A percentile compares a stretch with the other conserved stretches of the same genome.
Conservation (phyloP, 2,329 filamentous ascomycete genomes). For the Beauveria asiatica region DNA sequence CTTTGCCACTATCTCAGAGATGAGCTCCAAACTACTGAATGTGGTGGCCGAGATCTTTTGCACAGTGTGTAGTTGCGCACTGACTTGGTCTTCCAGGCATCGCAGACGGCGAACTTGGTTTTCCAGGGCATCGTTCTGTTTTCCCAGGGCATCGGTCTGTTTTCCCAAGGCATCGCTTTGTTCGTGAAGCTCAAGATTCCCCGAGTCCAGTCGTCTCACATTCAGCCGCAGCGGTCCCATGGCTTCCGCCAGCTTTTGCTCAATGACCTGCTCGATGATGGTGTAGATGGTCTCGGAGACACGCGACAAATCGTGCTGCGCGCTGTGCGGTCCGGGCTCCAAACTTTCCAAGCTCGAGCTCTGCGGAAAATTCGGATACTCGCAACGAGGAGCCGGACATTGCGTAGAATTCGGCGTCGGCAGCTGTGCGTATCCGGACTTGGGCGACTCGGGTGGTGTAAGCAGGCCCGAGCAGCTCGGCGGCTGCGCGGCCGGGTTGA, state of each 20-base stretch:
- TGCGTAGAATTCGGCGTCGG: neutral
- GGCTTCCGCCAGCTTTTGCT: constrained; percentile 25
- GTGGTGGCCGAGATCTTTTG: constrained; percentile 13
- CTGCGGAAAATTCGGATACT: neutral
- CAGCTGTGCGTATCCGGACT: neutral
- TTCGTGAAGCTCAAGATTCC: constrained; percentile 15
- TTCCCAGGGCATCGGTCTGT: constrained; percentile 1
- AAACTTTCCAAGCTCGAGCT: neutral
- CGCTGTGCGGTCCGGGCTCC: neutral
- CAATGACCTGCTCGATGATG: constrained; percentile 23
- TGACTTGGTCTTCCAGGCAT: neutral
- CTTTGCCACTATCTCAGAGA: constrained; percentile 2
- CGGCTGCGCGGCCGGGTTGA: neutral
- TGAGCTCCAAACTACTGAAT: neutral
- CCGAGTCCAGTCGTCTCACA: constrained; percentile 14
- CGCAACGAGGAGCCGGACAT: too few relatives aligned
- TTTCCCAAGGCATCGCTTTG: constrained; percentile 20
- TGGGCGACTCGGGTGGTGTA: constrained; percentile 17
- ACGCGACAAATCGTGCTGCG: neutral
- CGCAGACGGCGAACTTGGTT: constrained; percentile 11
- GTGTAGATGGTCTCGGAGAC: constrained; percentile 19
- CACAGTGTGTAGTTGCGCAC: constrained; percentile 12
- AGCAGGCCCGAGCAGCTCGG: constrained; percentile 7
- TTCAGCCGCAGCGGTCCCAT: constrained; percentile 23
- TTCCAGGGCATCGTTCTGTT: constrained; percentile 13